These are phyloP conservation scores for Penicillium sp. DNA, from an alignment of 2,329 filamentous ascomycete genomes.

Conservation along the genomic window DNA sequence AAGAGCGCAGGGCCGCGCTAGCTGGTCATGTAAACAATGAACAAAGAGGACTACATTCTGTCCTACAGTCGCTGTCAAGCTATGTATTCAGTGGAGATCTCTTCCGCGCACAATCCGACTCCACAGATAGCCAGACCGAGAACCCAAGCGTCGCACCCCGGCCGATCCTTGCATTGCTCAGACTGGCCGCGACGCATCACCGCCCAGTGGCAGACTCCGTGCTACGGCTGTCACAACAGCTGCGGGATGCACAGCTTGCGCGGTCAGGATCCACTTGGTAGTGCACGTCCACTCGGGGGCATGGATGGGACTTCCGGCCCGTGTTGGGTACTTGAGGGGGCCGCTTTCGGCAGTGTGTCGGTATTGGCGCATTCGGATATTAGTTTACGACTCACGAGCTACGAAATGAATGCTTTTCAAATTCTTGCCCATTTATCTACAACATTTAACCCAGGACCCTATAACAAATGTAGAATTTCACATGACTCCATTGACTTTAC, in stretches of 20 bases:
- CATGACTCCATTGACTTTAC: neutral
- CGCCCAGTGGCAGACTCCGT: conserved; percentile 27
- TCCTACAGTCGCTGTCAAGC: conserved; percentile 15
- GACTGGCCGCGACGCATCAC: conserved; percentile 26
- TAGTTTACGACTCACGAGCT: neutral
- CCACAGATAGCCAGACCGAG: neutral
- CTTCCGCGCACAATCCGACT: conserved; percentile 11
- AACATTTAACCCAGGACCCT: neutral
- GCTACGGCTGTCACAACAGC: conserved; percentile 22
- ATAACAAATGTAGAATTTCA: neutral
- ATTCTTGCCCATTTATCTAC: neutral
- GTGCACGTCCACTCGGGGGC: neutral
- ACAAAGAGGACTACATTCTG: conserved; percentile 1
- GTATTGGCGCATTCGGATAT: neutral
- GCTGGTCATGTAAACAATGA: neutral
- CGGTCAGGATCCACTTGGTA: conserved; percentile 14
- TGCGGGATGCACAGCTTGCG: conserved; percentile 22
- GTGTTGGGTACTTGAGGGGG: neutral
- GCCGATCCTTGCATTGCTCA: conserved; percentile 20
- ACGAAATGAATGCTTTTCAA: neutral
- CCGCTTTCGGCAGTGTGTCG: too few species aligned
- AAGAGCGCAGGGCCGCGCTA: conserved; percentile 14
- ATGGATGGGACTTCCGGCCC: neutral
- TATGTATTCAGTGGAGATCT: conserved; percentile 14
- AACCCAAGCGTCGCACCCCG: neutral